Percentiles rank a stretch among this genome's conserved stretches.
Evolutionary conservation across 495 filamentous ascomycete genomes (phyloP).

Genomic region (Aspergillus saccharolyticus): DNA sequence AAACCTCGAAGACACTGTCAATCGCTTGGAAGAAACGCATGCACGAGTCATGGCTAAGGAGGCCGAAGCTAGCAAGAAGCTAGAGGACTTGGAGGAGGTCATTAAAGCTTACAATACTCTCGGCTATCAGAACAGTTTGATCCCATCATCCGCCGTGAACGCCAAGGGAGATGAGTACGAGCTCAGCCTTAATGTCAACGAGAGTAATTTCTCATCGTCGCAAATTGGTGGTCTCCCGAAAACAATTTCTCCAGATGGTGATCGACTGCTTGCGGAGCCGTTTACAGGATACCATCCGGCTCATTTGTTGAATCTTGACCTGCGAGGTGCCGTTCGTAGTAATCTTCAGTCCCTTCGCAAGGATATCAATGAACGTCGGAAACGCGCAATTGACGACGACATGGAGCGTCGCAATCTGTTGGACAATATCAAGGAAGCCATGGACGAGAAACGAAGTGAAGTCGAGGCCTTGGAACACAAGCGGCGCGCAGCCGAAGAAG

Average conservation of each 20-base stretch:
- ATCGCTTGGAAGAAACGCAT: slow-evolving; percentile 76
- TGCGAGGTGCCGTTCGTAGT: slow-evolving; percentile 73
- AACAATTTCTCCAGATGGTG: slow-evolving; percentile 45
- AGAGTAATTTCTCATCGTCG: slow-evolving; percentile 70
- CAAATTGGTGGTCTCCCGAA: slow-evolving; percentile 56
- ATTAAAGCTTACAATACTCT: slow-evolving; percentile 88
- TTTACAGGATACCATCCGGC: slow-evolving; percentile 83
- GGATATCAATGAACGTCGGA: slow-evolving; percentile 81
- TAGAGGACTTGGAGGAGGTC: slow-evolving; percentile 83
- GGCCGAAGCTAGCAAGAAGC: slow-evolving; percentile 68
- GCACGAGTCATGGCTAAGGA: slow-evolving; percentile 78
- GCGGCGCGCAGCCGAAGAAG: slow-evolving; percentile 78
- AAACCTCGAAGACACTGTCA: slow-evolving; percentile 66
- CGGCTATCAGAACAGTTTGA: slow-evolving; percentile 87
- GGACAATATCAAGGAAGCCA: slow-evolving; percentile 86
- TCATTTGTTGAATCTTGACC: slow-evolving; percentile 79
- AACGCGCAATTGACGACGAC: slow-evolving; percentile 74
- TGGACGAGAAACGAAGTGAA: slow-evolving; percentile 89
- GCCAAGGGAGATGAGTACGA: slow-evolving; percentile 83
- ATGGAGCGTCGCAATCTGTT: slow-evolving; percentile 87
- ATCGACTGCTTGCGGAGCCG: slow-evolving; percentile 73
- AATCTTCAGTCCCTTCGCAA: slow-evolving; percentile 73
- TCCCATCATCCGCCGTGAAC: slow-evolving; percentile 76
- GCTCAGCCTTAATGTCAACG: slow-evolving; percentile 68
- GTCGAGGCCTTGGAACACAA: slow-evolving; percentile 87